These are phyloP conservation scores for Hymenoscyphus linearis DNA, from an alignment of 2,329 filamentous ascomycete species.

Conservation along the genomic window DNA sequence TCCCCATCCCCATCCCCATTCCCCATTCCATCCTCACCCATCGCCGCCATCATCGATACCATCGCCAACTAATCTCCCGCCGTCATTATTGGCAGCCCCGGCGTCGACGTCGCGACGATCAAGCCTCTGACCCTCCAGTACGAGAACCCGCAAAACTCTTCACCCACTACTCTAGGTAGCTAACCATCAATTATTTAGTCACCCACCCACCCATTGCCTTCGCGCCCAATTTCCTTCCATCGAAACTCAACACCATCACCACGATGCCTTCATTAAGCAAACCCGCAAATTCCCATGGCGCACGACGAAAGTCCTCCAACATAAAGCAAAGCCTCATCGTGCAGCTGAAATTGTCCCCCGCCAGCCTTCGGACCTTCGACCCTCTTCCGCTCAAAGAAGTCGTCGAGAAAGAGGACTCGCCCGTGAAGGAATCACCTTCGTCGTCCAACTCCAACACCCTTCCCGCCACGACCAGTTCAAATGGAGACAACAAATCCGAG, in stretches of 20 bases:
- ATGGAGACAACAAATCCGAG: slow-evolving; percentile 52
- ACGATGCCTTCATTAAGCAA: slow-evolving; percentile 27
- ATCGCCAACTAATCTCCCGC: background rate
- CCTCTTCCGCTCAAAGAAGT: slow-evolving; percentile 41
- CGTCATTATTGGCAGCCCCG: background rate
- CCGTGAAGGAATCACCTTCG: slow-evolving; percentile 36
- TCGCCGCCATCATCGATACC: background rate
- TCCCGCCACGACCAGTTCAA: slow-evolving; percentile 36
- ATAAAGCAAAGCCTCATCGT: slow-evolving; percentile 37
- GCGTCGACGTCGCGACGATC: slow-evolving; percentile 1
- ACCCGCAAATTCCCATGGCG: slow-evolving; percentile 10
- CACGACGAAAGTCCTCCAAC: slow-evolving; percentile 26
- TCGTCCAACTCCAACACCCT: slow-evolving; percentile 33
- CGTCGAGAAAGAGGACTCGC: slow-evolving; percentile 35
- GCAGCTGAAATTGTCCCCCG: slow-evolving; percentile 48
- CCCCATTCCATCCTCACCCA: background rate
- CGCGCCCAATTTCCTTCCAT: background rate
- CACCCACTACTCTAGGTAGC: slow-evolving; percentile 5
- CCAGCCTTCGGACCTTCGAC: slow-evolving; percentile 46
- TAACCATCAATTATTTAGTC: slow-evolving; percentile 10
- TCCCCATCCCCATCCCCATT: too few species aligned
- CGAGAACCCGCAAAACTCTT: slow-evolving; percentile 8
- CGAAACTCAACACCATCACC: slow-evolving; percentile 7
- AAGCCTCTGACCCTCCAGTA: slow-evolving; percentile 3
- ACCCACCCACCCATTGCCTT: slow-evolving; percentile 1